Evolutionary conservation across 768 basidiomycete species (phyloP).

Genomic region (Amanita molliuscula): DNA sequence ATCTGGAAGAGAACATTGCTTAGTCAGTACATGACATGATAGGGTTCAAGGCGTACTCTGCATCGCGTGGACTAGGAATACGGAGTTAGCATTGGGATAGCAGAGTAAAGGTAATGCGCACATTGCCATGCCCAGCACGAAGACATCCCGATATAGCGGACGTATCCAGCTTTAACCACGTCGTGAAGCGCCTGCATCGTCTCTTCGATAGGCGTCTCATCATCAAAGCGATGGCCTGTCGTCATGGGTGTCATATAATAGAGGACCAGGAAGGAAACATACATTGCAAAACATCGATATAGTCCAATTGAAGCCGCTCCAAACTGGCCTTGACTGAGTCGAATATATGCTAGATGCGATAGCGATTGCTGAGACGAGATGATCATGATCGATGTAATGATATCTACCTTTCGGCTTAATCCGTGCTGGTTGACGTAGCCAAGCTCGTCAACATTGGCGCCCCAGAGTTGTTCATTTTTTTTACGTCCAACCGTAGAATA

Average conservation of each 20-base stretch:
- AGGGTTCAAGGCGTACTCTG: background rate
- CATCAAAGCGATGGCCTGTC: conserved; percentile 26
- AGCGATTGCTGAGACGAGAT: background rate
- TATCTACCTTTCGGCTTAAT: conserved; percentile 27
- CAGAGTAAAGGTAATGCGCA: conserved; percentile 14
- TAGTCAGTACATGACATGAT: background rate
- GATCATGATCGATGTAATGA: background rate
- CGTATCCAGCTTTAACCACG: conserved; percentile 35
- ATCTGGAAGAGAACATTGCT: conserved; percentile 20
- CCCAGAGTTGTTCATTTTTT: background rate
- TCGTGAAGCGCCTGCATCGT: conserved; percentile 40
- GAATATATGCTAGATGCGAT: conserved; percentile 37
- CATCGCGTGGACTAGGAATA: conserved; percentile 1
- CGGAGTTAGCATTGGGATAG: background rate
- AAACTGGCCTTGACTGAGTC: conserved; percentile 35
- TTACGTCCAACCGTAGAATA: background rate
- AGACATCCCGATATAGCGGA: conserved; percentile 30
- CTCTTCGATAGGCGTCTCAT: conserved; percentile 30
- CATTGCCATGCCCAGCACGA: conserved; percentile 39
- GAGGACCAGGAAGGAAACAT: background rate
- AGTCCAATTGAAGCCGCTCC: conserved; percentile 45
- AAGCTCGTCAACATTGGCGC: conserved; percentile 19
- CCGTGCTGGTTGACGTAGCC: conserved; percentile 41
- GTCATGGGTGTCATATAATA: background rate
- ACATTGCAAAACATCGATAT: conserved; percentile 51